Base-by-base conservation (phyloP, 73 alveolate species). In the Tetrahymena malaccensis region DNA sequence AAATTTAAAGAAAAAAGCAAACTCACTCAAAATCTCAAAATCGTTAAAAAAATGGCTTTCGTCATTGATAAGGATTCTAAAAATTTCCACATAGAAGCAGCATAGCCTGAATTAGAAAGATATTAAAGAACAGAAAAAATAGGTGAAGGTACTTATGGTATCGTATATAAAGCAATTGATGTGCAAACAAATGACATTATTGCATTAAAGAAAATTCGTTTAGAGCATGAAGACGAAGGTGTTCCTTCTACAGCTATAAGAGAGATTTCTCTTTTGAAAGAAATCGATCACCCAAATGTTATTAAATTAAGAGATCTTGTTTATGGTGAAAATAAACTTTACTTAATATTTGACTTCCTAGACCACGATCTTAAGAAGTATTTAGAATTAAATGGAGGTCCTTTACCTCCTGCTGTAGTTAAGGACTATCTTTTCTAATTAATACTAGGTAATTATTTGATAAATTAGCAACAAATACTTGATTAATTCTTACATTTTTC, bases 101-200 rank as follows among this genome's bases (percentile, higher is more conserved):
- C 89, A 11, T 70, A 70, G 37, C 43, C 89, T 4, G 89, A 70
- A 70, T 70, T 70, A 89, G 99, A 98, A 56, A 98, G 98, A 94
- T 98, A 98, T 96, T 97, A 96, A 95, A 98, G 97, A 95, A 96
- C 98, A 55, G 99, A 98, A 55, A 98, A 98, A 89, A 96, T 98
- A 27, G 99, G 99, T 0, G 99, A 99, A 95, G 99, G 99, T 43
- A 99, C 99, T 34, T 99, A 99, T 94, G 99, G 99, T 21, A 99
- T 99, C 27, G 99, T 99, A 84, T 98, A 98, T 94, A 97, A 98
- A 95, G 99, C 99, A 57, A 85, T 85, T 85, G 98, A 98, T 85
- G 96, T 94, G 43, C 96, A 97, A 94, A 98, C 98, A 25, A 98
- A 98, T 27, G 99, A 98, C 96, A 96, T 97, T 31, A 99, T 98